Evolutionary conservation across 139 green algal species (phyloP), one percentile per base, ranked within the genome.

Genomic region (Coelastrella sp.): DNA sequence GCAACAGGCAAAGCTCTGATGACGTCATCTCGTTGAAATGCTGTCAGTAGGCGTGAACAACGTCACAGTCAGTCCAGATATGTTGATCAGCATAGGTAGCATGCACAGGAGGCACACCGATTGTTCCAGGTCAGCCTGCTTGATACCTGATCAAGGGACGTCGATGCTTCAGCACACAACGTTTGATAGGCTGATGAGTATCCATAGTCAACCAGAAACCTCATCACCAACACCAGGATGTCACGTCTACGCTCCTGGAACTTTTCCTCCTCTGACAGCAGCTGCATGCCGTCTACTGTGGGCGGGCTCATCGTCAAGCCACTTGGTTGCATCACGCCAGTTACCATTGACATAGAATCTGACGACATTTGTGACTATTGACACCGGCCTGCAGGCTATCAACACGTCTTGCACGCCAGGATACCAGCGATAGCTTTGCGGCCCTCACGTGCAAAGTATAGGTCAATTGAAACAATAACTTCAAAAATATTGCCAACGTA

Each of bases 141-240:
- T 48, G 66, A 13, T 17, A 84, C 85, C 85, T 86, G 66, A n/a
- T 78, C 72, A 51, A 90, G 82, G 4, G 72, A 69, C 19, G 85
- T 37, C 3, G 38, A 45, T 27, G 86, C 82, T 63, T 90, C 86
- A 41, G 51, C 25, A 38, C 79, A 73, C 37, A 91, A 79, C 50
- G 50, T 41, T 27, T 86, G 66, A n/a, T 85, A 83, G 2, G 68
- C 34, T 4, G 67, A 25, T 2, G 63, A 4, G 35, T 88, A 91
- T 3, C 86, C 83, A 27, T 74, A 51, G 40, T 91, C 88, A 8
- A 41, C 37, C 38, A 91, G 38, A 37, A 87, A 78, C 1, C 81
- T 60, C 73, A 91, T 30, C 19, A 90, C 81, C 15, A 91, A 68
- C 34, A 90, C 85, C 53, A 91, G 8, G 7, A 79, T 41, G 41